Evolutionary conservation across 179 eudicot genomes (phyloP), one percentile per base, ranked within the genome.

Genomic region (Sideroxylon spinosum): DNA sequence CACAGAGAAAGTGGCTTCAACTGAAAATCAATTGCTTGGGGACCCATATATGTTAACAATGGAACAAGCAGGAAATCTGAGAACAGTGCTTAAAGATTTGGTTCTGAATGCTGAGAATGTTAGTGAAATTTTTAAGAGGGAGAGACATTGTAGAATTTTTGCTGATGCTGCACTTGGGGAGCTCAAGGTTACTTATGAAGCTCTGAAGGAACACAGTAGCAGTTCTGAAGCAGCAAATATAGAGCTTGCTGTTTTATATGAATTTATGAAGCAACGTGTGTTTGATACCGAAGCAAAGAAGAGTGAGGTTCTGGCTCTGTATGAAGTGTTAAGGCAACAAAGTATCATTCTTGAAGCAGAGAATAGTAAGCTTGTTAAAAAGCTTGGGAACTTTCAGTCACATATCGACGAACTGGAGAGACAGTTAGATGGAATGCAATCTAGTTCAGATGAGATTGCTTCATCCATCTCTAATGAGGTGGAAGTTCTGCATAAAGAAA

Each of bases 201-300:
- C 83, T 80, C 73, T 86, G 83, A 86, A 84, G 81, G 88, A 85
- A 73, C 81, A 86, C 28, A 76, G 78, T 88, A 68, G 56, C 82
- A 76, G 76, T 78, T 85, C 87, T 72, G 97, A 91, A 77, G 86
- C 73, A 77, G 86, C 85, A 78, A 91, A 86, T 70, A 80, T 92
- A 69, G 97, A 94, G 84, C 92, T 88, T 62, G 81, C 85, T 86
- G 90, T 93, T 76, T 75, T 89, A 44, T 90, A 84, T 78, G 97
- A 86, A 86, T 84, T 80, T 81, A 71, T 93, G 75, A 88, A 84
- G 78, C 89, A 87, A 81, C 88, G 87, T 77, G 66, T 83, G 49
- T 81, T 48, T 75, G 83, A 85, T 79, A 79, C 79, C 81, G 91
- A 88, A 80, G 90, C 83, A 62, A 90, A 79, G 69, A 88, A 83